Conservation (phyloP, 768 basidiomycete species). For the Phanerodontia chrysosporium region DNA sequence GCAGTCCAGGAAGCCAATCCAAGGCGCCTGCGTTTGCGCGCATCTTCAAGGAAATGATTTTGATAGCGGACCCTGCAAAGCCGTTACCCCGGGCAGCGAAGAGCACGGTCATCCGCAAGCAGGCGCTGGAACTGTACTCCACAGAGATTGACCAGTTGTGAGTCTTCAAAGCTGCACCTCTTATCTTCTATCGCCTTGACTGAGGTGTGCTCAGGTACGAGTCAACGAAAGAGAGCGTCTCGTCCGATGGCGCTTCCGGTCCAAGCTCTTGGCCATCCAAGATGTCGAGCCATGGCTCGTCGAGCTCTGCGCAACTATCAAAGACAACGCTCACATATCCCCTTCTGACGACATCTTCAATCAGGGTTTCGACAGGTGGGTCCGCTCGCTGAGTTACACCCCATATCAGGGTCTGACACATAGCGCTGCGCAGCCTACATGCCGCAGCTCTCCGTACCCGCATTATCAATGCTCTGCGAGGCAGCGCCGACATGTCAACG, state of each 20-base stretch:
- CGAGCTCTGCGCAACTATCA: conserved; percentile 10
- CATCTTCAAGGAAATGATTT: conserved; percentile 38
- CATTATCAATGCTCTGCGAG: conserved; percentile 6
- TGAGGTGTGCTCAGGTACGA: neutral
- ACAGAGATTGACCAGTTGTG: conserved; percentile 45
- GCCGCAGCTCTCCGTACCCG: conserved; percentile 11
- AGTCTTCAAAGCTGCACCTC: neutral
- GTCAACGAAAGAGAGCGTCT: conserved; percentile 10
- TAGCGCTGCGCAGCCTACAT: neutral
- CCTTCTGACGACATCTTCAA: conserved; percentile 9
- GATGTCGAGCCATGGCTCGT: conserved; percentile 14
- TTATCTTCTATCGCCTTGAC: neutral
- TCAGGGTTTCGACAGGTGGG: conserved; percentile 11
- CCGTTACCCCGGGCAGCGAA: conserved; percentile 7
- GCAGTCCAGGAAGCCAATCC: conserved; percentile 19
- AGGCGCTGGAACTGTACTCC: conserved; percentile 30
- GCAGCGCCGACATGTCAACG: neutral
- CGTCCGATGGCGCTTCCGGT: conserved; percentile 10
- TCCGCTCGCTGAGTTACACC: neutral
- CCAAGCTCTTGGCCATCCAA: conserved; percentile 6
- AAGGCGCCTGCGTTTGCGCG: conserved; percentile 24
- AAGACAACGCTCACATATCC: neutral
- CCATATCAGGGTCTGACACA: neutral
- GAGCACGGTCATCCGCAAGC: conserved; percentile 5
- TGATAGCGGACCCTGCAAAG: conserved; percentile 1